A percentile compares a stretch with the other conserved stretches of the same genome.
Conservation (phyloP, 495 filamentous ascomycete species). For the Trichocladium antarcticum region DNA sequence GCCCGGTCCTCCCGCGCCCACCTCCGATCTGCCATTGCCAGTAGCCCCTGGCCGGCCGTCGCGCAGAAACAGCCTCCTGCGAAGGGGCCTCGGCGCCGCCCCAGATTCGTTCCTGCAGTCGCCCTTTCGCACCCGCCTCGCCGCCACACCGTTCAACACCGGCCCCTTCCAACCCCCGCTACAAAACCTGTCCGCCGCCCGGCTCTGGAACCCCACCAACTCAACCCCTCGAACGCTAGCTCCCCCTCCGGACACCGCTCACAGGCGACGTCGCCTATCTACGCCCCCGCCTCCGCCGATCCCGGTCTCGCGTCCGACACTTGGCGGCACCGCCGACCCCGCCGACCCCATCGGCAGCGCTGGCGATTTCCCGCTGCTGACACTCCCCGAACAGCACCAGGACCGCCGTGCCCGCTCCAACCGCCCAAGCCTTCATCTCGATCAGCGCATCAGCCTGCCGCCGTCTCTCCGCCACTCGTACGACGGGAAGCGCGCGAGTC, state of each 20-base stretch:
- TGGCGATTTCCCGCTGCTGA: slow-evolving; percentile 58
- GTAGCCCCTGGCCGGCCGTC: slow-evolving; percentile 11
- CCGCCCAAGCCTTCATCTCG: slow-evolving; percentile 47
- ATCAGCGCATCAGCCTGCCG: slow-evolving; percentile 58
- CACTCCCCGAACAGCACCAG: slow-evolving; percentile 55
- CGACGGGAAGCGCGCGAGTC: slow-evolving; percentile 37
- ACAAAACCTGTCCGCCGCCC: slow-evolving; percentile 33
- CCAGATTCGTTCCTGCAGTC: slow-evolving; percentile 29
- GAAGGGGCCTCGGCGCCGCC: slow-evolving; percentile 31
- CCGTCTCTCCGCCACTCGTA: slow-evolving; percentile 40
- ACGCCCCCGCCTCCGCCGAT: slow-evolving; percentile 38
- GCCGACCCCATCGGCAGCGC: slow-evolving; percentile 26
- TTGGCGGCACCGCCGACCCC: slow-evolving; percentile 24
- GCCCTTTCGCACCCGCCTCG: slow-evolving; percentile 37
- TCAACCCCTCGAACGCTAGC: slow-evolving; percentile 43
- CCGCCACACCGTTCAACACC: slow-evolving; percentile 10
- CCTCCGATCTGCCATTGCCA: slow-evolving; percentile 14
- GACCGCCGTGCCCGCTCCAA: slow-evolving; percentile 44
- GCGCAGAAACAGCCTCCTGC: slow-evolving; percentile 28
- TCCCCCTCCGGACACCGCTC: slow-evolving; percentile 9
- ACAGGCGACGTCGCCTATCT: slow-evolving; percentile 31
- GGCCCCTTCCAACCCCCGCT: slow-evolving; percentile 20
- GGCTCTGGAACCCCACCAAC: slow-evolving; percentile 56
- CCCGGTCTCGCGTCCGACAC: slow-evolving; percentile 35
- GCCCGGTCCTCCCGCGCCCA: slow-evolving; percentile 20